Evolutionary conservation across 2,329 filamentous ascomycete genomes (phyloP).

Genomic region (Fusarium guadeloupense): DNA sequence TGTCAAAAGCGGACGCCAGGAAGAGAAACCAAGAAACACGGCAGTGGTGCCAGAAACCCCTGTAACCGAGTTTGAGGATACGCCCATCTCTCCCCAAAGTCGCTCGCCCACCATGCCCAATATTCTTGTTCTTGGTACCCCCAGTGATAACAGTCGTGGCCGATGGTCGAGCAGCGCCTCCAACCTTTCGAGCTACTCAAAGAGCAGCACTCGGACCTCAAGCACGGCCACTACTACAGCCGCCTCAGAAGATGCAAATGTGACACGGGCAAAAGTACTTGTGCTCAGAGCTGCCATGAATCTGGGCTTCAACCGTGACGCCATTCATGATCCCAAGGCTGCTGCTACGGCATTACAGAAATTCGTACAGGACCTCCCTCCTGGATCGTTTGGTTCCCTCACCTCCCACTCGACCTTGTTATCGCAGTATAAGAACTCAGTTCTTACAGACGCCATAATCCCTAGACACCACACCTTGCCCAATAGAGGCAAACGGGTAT

Average conservation of each 20-base stretch:
- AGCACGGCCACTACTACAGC: conserved; percentile 78
- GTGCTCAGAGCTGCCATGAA: conserved; percentile 88
- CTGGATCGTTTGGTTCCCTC: conserved; percentile 79
- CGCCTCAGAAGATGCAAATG: conserved; percentile 76
- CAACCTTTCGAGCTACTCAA: conserved; percentile 81
- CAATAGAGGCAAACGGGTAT: conserved; percentile 65
- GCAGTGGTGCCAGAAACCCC: conserved; percentile 81
- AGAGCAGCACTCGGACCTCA: conserved; percentile 70
- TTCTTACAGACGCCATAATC: conserved; percentile 74
- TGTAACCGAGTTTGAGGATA: conserved; percentile 95
- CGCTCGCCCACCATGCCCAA: conserved; percentile 81
- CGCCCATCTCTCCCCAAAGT: conserved; percentile 82
- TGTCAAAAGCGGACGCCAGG: conserved; percentile 55
- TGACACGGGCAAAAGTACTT: conserved; percentile 79
- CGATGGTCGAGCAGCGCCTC: conserved; percentile 86
- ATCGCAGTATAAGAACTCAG: conserved; percentile 81
- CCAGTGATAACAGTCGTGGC: conserved; percentile 65
- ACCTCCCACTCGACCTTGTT: conserved; percentile 77
- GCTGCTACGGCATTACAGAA: conserved; percentile 69
- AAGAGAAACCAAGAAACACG: conserved; percentile 60
- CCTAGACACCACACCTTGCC: conserved; percentile 55
- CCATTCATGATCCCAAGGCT: conserved; percentile 55
- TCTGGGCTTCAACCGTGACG: conserved; percentile 76
- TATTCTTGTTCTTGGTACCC: conserved; percentile 84
- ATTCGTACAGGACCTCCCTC: conserved; percentile 79